Percentiles rank a stretch among this genome's conserved stretches.
Conservation (phyloP, 1,284 basidiomycete genomes). For the Ustilago lituana region DNA sequence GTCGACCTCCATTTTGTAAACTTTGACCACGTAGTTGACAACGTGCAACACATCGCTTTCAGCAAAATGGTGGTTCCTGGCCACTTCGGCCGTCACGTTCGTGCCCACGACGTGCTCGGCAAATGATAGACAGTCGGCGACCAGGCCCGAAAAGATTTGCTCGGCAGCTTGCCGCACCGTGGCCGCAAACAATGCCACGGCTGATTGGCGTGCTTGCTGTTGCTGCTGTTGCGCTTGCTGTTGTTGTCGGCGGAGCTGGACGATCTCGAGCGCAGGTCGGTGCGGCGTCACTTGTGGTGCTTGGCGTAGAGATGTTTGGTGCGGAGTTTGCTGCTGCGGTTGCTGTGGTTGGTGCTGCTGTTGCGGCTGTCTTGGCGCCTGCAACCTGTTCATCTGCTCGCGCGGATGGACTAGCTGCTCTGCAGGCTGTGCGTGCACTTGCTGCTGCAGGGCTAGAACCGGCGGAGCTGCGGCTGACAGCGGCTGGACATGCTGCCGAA, state of each 20-base stretch:
- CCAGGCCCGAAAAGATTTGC: slow-evolving; percentile 9
- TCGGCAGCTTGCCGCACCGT: slow-evolving; percentile 13
- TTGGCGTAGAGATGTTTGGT: slow-evolving; percentile 5
- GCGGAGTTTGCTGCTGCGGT: slow-evolving; percentile 4
- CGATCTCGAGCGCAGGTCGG: background rate
- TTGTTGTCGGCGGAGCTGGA: background rate
- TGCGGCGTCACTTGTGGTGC: background rate
- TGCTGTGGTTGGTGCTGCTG: slow-evolving; percentile 1
- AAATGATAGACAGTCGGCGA: slow-evolving; percentile 32
- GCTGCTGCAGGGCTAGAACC: background rate
- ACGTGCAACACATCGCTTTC: slow-evolving; percentile 27
- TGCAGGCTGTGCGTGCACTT: background rate
- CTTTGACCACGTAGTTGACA: slow-evolving; percentile 9
- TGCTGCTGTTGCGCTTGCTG: background rate
- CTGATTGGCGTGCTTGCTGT: background rate
- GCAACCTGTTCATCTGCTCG: too few species aligned
- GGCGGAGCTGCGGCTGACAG: background rate
- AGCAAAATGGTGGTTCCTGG: slow-evolving; percentile 5
- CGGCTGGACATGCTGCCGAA: background rate
- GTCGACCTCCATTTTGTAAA: slow-evolving; percentile 16
- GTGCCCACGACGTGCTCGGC: slow-evolving; percentile 31
- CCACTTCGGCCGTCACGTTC: slow-evolving; percentile 5
- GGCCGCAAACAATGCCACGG: slow-evolving; percentile 1
- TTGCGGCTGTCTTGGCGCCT: background rate
- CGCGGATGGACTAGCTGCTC: background rate